Percentiles rank a stretch among this genome's conserved stretches.
Conservation (phyloP, 2,329 filamentous ascomycete genomes). For the Dichotomopilus funicola region DNA sequence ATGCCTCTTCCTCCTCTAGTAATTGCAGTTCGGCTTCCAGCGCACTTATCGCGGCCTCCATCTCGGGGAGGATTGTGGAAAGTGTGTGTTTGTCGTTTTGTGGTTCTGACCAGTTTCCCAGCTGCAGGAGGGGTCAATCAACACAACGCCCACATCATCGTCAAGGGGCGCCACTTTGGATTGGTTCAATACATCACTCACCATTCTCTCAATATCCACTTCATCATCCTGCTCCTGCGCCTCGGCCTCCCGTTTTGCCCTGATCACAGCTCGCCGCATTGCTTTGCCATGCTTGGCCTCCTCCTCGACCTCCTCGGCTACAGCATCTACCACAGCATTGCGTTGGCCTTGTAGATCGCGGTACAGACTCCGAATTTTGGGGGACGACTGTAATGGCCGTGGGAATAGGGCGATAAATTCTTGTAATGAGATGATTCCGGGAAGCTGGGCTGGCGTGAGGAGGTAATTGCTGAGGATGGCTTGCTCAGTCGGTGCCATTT, state of each 20-base stretch:
- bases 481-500: constrained; percentile 67
- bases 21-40: constrained; percentile 62
- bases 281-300: constrained; percentile 56
- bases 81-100: constrained; percentile 53
- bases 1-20: constrained; percentile 58
- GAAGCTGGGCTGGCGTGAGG: constrained; percentile 66
- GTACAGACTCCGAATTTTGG: constrained; percentile 66
- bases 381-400: constrained; percentile 54
- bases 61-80: constrained; percentile 57
- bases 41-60: constrained; percentile 59
- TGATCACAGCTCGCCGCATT: constrained; percentile 51
- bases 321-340: constrained; percentile 59
- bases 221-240: constrained; percentile 55
- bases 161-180: no score
- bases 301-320: constrained; percentile 57
- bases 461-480: constrained; percentile 73
- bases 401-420: constrained; percentile 76
- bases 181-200: constrained; percentile 26
- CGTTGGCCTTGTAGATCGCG: constrained; percentile 72
- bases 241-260: constrained; percentile 46
- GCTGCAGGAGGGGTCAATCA: constrained; percentile 10
- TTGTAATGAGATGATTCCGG: constrained; percentile 64
- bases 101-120: constrained; percentile 53
- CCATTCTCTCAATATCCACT: constrained; percentile 54
- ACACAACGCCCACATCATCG: neutral